Conservation (phyloP, 2,329 filamentous ascomycete species). For the Cucurbitaria berberidis region DNA sequence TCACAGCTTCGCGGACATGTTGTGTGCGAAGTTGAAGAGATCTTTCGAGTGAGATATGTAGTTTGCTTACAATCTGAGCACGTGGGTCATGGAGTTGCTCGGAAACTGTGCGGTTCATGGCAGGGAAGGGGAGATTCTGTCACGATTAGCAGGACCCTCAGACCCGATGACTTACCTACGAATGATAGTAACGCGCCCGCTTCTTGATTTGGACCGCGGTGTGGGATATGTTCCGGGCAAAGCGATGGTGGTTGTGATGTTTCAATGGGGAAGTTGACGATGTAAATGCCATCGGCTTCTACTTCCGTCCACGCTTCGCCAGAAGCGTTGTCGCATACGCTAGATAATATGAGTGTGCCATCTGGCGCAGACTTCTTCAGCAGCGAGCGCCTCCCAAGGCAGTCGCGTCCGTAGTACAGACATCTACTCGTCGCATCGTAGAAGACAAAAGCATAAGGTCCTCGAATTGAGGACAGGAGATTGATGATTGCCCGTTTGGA, state of each 20-base stretch:
- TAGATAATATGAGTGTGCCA: constrained; percentile 44
- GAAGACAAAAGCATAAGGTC: constrained; percentile 90
- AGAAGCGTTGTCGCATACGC: constrained; percentile 46
- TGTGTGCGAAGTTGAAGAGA: constrained; percentile 67
- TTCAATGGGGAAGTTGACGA: constrained; percentile 59
- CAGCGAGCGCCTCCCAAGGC: constrained; percentile 84
- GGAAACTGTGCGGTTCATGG: constrained; percentile 48
- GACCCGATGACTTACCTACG: constrained; percentile 40
- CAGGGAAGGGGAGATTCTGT: constrained; percentile 52
- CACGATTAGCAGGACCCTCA: constrained; percentile 23
- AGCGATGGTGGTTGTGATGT: constrained; percentile 4
- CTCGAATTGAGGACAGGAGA: constrained; percentile 50
- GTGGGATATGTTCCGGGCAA: constrained; percentile 28
- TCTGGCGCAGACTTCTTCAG: constrained; percentile 62
- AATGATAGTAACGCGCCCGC: constrained; percentile 22
- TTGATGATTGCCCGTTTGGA: constrained; percentile 22
- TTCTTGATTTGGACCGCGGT: constrained; percentile 19
- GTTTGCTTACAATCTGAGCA: constrained; percentile 54
- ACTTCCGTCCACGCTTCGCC: constrained; percentile 73
- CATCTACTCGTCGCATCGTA: constrained; percentile 67
- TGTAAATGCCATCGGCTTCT: constrained; percentile 81
- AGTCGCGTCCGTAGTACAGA: constrained; percentile 85
- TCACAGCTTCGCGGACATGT: constrained; percentile 37
- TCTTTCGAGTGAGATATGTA: constrained; percentile 63
- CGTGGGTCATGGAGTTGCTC: constrained; percentile 29